phyloP scores from a whole-genome alignment of 148 eudicot genomes.

The Amaranthus hypochondriacus region DNA sequence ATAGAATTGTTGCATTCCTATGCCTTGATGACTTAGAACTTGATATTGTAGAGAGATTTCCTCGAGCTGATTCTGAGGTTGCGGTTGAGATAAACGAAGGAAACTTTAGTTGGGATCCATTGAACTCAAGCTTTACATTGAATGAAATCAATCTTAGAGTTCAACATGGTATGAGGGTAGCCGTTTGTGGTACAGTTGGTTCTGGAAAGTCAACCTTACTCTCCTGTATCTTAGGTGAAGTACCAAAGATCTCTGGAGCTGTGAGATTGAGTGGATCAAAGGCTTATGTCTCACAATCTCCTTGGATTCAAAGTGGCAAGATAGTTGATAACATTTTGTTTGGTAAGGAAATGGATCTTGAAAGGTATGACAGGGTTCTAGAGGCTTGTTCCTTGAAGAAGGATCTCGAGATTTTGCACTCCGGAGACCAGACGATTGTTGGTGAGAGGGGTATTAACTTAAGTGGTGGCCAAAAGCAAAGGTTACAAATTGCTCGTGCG shows the following conservation, averaged over 20 bases:
- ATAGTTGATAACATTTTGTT: conserved; percentile 48
- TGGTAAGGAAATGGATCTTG: conserved; percentile 41
- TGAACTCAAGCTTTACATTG: conserved; percentile 33
- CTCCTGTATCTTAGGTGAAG: conserved; percentile 48
- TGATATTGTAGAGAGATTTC: conserved; percentile 35
- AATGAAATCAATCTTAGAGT: conserved; percentile 40
- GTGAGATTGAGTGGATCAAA: conserved; percentile 44
- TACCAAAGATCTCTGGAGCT: conserved; percentile 40
- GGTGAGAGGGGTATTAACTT: conserved; percentile 52
- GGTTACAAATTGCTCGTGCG: conserved; percentile 47
- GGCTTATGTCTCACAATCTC: conserved; percentile 53
- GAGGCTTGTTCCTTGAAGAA: conserved; percentile 56
- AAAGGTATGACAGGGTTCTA: conserved; percentile 41
- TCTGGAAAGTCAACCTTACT: conserved; percentile 56
- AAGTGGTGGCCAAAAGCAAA: conserved; percentile 54
- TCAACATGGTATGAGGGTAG: conserved; percentile 50
- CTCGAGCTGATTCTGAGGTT: conserved; percentile 25
- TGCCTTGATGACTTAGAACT: conserved; percentile 39
- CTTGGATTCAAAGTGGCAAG: conserved; percentile 60
- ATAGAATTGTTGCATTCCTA: conserved; percentile 45
- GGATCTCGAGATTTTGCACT: conserved; percentile 43
- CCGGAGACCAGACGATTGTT: conserved; percentile 41
- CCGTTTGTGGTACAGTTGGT: conserved; percentile 59
- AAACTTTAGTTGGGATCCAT: conserved; percentile 48
- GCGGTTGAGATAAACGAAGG: conserved; percentile 45